A percentile compares a stretch with the other conserved stretches of the same genome.
Conservation (phyloP, 345 rosid genomes). For the Eucalyptus fibrosa region DNA sequence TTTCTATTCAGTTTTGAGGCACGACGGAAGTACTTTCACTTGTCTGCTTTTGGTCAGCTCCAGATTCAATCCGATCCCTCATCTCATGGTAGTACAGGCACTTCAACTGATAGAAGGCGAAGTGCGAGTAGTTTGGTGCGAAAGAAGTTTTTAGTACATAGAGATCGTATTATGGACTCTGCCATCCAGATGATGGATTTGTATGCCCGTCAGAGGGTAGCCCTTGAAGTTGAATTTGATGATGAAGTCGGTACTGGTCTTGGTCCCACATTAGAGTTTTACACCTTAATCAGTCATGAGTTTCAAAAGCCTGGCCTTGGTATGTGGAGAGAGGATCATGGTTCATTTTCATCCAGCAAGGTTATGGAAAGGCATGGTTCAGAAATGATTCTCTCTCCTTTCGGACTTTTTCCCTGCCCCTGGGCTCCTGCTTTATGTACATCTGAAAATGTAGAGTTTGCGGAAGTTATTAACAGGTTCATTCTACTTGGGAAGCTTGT, state of each 20-base stretch:
- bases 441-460: constrained; percentile 21
- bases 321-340: constrained; percentile 80
- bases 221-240: constrained; percentile 71
- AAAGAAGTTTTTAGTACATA: constrained; percentile 62
- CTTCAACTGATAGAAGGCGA: constrained; percentile 36
- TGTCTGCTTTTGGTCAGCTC: constrained; percentile 66
- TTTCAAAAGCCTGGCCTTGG: constrained; percentile 67
- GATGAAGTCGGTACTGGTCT: constrained; percentile 99
- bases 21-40: constrained; percentile 60
- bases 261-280: constrained; percentile 95
- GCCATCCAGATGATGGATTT: constrained; percentile 77
- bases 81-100: constrained; percentile 29
- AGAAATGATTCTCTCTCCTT: constrained; percentile 15
- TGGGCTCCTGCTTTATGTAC: constrained; percentile 32
- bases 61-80: constrained; percentile 17
- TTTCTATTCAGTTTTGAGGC: constrained; percentile 85
- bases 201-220: constrained; percentile 40
- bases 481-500: constrained; percentile 73
- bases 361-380: constrained; percentile 7
- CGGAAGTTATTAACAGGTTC: constrained; percentile 48
- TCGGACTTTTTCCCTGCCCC: constrained; percentile 82
- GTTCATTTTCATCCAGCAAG: constrained; percentile 4
- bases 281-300: constrained; percentile 76
- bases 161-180: constrained; percentile 67
- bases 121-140: constrained; percentile 31